Conservation (phyloP, 129 eudicot species). For the Deinandra increscens region DNA sequence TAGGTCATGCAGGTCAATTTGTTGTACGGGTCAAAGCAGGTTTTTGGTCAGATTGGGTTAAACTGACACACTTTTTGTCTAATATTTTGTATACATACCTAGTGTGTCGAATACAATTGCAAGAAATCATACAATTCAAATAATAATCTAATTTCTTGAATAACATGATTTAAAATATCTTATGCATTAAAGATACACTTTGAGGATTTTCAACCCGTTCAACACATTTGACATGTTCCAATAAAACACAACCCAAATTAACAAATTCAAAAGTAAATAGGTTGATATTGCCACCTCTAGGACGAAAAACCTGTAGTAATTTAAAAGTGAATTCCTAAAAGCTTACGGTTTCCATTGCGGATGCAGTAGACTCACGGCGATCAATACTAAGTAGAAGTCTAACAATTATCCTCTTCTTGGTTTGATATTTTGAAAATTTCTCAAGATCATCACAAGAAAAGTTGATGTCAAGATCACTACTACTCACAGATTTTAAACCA, state of each 20-base stretch:
- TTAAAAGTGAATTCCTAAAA: slow-evolving; percentile 11
- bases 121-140: background rate
- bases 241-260: background rate
- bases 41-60: background rate
- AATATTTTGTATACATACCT: background rate
- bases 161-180: background rate
- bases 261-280: background rate
- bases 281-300: background rate
- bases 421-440: slow-evolving; percentile 10
- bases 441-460: slow-evolving; percentile 30
- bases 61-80: background rate
- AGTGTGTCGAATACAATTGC: background rate
- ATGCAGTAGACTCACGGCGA: slow-evolving; percentile 73
- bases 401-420: slow-evolving; percentile 60
- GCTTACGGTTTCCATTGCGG: slow-evolving; percentile 97
- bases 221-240: background rate
- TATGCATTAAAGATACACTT: background rate
- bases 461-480: slow-evolving; percentile 46
- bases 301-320: background rate
- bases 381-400: slow-evolving; percentile 90
- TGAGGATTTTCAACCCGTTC: background rate
- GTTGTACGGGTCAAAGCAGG: background rate
- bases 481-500: slow-evolving; percentile 63
- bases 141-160: background rate
- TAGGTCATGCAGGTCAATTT: background rate